Evolutionary conservation across 139 green algal genomes (phyloP).

Genomic region (Chlorokybus atmophyticus): DNA sequence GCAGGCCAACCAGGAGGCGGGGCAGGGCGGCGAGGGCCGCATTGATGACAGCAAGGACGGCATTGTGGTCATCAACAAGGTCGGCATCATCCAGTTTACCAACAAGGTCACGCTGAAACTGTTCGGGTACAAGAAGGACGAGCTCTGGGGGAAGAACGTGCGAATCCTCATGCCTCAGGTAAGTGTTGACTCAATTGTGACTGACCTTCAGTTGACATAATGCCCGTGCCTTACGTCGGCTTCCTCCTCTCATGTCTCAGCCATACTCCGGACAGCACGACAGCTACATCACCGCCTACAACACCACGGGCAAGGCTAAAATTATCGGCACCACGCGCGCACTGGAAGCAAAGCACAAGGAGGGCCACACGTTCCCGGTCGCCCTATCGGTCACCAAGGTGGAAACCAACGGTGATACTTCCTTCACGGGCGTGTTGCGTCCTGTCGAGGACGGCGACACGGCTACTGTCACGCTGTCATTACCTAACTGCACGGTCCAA

Average conservation of each 20-base stretch:
- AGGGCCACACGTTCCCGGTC: not conserved
- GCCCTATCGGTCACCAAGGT: not conserved
- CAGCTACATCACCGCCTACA: not conserved
- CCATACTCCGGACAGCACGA: not conserved
- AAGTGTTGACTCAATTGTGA: too few species aligned
- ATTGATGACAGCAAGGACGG: not conserved
- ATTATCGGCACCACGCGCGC: not conserved
- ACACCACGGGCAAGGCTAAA: not conserved
- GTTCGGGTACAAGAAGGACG: constrained; percentile 5
- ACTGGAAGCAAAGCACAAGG: not conserved
- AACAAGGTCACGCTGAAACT: constrained; percentile 4
- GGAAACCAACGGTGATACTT: not conserved
- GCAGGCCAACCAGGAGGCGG: not conserved
- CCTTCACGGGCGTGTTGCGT: not conserved
- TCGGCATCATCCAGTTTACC: not conserved
- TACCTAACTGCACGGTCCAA: not conserved
- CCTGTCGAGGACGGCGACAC: not conserved
- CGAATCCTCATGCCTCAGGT: not conserved
- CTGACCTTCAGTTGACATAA: too few species aligned
- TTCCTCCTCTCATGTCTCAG: not conserved
- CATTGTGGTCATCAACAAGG: not conserved
- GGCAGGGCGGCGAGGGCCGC: not conserved
- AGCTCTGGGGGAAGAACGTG: constrained; percentile 1
- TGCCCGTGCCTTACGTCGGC: too few species aligned
- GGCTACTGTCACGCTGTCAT: not conserved